Evolutionary conservation across 2,329 filamentous ascomycete species (phyloP).

Genomic region (Plectosphaerella plurivora): DNA sequence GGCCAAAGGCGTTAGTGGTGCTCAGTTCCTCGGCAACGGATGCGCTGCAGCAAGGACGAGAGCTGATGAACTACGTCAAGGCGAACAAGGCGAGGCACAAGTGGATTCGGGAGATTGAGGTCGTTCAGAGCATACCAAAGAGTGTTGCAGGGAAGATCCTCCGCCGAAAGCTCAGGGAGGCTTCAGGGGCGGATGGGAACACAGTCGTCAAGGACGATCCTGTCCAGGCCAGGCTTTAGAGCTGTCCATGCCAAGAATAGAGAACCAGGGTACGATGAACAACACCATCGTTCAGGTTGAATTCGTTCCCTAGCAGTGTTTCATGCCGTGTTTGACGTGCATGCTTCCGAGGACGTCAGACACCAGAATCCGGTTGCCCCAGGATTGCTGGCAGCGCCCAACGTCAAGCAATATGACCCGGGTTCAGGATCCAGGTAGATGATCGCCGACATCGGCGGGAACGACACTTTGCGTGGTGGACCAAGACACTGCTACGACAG

Average conservation of each 20-base stretch:
- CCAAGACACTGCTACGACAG: not conserved
- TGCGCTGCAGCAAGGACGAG: constrained; percentile 26
- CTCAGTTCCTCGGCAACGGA: constrained; percentile 22
- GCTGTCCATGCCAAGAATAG: not conserved
- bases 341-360: not conserved
- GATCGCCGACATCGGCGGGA: not conserved
- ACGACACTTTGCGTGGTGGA: not conserved
- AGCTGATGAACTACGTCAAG: constrained; percentile 45
- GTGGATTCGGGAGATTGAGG: constrained; percentile 46
- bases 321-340: not conserved
- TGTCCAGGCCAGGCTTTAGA: not conserved
- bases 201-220: not conserved
- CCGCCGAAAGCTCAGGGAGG: constrained; percentile 44
- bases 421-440: not conserved
- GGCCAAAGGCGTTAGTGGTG: constrained; percentile 54
- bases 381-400: not conserved
- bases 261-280: not conserved
- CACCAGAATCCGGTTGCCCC: not conserved
- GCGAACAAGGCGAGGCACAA: constrained; percentile 52
- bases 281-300: not conserved
- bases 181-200: not conserved
- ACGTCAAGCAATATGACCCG: not conserved
- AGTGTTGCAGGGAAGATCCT: constrained; percentile 59
- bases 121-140: constrained; percentile 53
- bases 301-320: not conserved